A percentile compares a stretch with the other conserved stretches of the same genome.
These are phyloP conservation scores for Stereum hirsutum DNA, from an alignment of 1,284 basidiomycete species.

Conservation along the genomic window DNA sequence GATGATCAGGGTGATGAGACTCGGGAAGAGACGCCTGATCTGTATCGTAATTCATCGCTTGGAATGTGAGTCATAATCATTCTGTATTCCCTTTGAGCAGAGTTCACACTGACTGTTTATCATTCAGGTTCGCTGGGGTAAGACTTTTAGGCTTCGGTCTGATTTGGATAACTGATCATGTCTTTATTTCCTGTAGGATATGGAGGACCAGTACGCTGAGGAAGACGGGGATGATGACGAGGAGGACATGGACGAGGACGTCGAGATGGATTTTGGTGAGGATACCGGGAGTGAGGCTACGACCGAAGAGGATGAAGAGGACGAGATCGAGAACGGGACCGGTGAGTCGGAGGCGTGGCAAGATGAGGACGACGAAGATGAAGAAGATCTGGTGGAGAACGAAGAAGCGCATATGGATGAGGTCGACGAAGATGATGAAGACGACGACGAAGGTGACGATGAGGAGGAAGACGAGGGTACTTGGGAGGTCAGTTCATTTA, in stretches of 20 bases:
- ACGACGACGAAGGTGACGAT: conserved; percentile 33
- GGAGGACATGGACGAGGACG: conserved; percentile 73
- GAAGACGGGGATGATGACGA: conserved; percentile 79
- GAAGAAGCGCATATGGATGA: conserved; percentile 40
- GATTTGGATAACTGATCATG: not conserved
- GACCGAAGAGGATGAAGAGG: conserved; percentile 49
- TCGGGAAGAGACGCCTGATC: conserved; percentile 82
- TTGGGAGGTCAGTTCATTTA: conserved; percentile 59
- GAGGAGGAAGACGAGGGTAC: conserved; percentile 51
- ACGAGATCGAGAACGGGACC: conserved; percentile 49
- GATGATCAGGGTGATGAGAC: conserved; percentile 37
- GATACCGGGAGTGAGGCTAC: conserved; percentile 76
- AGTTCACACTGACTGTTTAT: not conserved
- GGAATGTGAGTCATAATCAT: conserved; percentile 69
- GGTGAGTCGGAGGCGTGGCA: conserved; percentile 60
- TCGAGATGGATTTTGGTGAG: conserved; percentile 82
- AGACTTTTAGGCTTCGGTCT: conserved; percentile 26
- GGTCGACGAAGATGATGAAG: conserved; percentile 33
- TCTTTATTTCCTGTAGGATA: conserved; percentile 42
- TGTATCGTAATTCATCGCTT: conserved; percentile 94
- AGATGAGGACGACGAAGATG: conserved; percentile 57
- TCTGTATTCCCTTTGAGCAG: conserved; percentile 1
- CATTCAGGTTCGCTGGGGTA: conserved; percentile 67
- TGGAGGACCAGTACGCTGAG: conserved; percentile 70
- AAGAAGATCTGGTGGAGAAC: conserved; percentile 46